phyloP scores from a whole-genome alignment of 2,329 filamentous ascomycete species.

The Botryosphaeria agaves region DNA sequence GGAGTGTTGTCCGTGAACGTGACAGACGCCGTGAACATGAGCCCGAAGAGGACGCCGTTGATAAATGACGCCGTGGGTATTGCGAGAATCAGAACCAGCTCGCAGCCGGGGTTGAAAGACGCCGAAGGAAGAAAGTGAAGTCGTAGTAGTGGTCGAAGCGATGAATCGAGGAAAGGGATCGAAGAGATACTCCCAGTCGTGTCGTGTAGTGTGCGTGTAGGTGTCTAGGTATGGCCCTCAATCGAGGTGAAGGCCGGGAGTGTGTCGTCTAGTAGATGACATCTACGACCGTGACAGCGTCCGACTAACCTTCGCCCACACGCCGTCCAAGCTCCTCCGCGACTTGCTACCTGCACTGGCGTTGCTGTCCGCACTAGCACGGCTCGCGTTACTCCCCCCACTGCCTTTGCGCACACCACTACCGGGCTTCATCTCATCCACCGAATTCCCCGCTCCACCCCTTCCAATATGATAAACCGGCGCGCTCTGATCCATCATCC shows the following conservation, averaged over 20 bases:
- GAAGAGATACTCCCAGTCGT: no score
- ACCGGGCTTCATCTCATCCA: constrained; percentile 20
- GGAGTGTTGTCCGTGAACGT: no score
- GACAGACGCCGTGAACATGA: no score
- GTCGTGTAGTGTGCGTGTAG: no score
- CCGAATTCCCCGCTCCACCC: constrained; percentile 40
- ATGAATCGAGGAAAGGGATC: constrained; percentile 1
- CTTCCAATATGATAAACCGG: constrained; percentile 48
- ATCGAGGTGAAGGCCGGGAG: neutral
- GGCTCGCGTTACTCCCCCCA: constrained; percentile 9
- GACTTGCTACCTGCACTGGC: constrained; percentile 11
- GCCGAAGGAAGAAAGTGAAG: no score
- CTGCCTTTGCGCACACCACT: constrained; percentile 12
- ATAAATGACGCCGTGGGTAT: neutral
- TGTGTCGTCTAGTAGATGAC: neutral
- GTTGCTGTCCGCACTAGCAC: no score
- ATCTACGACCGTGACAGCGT: neutral
- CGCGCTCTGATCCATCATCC: constrained; percentile 34
- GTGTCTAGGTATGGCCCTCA: no score
- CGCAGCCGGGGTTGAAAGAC: constrained; percentile 5
- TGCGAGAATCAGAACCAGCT: constrained; percentile 22
- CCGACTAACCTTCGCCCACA: constrained; percentile 13
- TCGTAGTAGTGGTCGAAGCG: neutral
- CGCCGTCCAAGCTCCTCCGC: constrained; percentile 19
- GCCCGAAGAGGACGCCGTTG: neutral